Evolutionary conservation across 108 stramenopile genomes (phyloP).

Genomic region (Nitzschia inconspicua): DNA sequence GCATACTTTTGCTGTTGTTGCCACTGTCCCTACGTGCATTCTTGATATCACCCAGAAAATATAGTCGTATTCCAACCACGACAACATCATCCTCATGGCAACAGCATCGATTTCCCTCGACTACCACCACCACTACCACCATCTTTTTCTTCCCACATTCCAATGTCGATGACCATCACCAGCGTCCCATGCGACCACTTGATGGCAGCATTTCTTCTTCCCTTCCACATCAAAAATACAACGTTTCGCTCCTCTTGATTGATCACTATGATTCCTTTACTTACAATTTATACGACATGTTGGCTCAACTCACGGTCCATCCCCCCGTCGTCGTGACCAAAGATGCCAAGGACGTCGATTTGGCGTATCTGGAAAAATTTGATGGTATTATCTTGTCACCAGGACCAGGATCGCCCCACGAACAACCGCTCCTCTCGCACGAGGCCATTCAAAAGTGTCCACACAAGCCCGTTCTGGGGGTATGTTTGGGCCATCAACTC

Average conservation of each 20-base stretch:
- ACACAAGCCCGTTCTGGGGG: constrained; percentile 81
- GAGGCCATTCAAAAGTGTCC: constrained; percentile 42
- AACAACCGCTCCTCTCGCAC: constrained; percentile 68
- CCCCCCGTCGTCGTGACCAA: constrained; percentile 84
- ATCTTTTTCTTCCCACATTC: too few species aligned
- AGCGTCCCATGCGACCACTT: too few species aligned
- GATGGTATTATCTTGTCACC: constrained; percentile 87
- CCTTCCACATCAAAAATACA: too few species aligned
- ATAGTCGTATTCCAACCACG: too few species aligned
- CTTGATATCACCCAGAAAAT: too few species aligned
- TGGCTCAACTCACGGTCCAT: constrained; percentile 61
- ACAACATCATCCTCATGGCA: too few species aligned
- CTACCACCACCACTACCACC: too few species aligned
- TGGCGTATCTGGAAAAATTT: constrained; percentile 11
- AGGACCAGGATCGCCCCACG: constrained; percentile 87
- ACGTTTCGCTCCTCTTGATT: constrained; percentile 75
- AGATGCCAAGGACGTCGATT: constrained; percentile 39
- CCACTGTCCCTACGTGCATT: too few species aligned
- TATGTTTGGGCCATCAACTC: constrained; percentile 93
- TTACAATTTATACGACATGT: constrained; percentile 88
- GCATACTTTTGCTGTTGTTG: too few species aligned
- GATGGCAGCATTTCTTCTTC: too few species aligned
- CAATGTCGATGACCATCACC: too few species aligned
- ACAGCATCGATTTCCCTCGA: too few species aligned
- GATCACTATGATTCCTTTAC: constrained; percentile 98